A percentile compares a stretch with the other conserved stretches of the same genome.
Conservation (phyloP, 805 yeast species). For the Kluyveromyces nonfermentans region DNA sequence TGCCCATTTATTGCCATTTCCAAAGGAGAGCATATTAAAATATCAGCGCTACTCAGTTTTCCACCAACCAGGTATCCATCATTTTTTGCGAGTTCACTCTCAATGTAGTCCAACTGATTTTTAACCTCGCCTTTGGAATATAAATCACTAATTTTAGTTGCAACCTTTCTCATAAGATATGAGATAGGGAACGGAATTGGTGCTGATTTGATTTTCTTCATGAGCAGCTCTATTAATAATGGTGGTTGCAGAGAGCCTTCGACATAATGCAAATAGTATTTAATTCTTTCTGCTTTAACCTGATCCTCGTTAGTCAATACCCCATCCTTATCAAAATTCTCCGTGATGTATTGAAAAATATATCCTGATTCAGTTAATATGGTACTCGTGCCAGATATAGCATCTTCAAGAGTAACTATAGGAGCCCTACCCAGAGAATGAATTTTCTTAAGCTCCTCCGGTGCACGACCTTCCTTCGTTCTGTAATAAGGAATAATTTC, state of each 20-base stretch:
- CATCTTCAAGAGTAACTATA: constrained; percentile 38
- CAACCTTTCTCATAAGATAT: constrained; percentile 34
- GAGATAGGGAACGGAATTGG: constrained; percentile 41
- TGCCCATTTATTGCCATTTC: constrained; percentile 13
- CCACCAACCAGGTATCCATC: constrained; percentile 40
- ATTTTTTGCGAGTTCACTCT: constrained; percentile 30
- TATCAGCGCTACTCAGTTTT: constrained; percentile 46
- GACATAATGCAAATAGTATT: constrained; percentile 45
- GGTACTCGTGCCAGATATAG: constrained; percentile 18
- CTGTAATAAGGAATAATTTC: constrained; percentile 45
- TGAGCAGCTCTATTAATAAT: constrained; percentile 31
- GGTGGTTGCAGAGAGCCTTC: constrained; percentile 55
- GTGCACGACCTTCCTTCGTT: constrained; percentile 39
- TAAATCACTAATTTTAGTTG: constrained; percentile 38
- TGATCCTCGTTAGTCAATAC: constrained; percentile 32
- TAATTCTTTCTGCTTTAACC: constrained; percentile 36
- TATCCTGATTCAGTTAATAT: constrained; percentile 52
- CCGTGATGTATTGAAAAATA: constrained; percentile 43
- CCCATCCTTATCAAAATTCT: constrained; percentile 37
- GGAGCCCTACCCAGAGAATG: constrained; percentile 64
- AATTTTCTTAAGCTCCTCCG: constrained; percentile 38
- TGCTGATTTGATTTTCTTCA: constrained; percentile 31
- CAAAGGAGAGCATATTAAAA: constrained; percentile 43
- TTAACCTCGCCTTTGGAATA: constrained; percentile 42
- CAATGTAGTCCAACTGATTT: constrained; percentile 33